A percentile compares a stretch with the other conserved stretches of the same genome.
Evolutionary conservation across 441 rosid genomes (phyloP).

Genomic region (Populus hybrid): DNA sequence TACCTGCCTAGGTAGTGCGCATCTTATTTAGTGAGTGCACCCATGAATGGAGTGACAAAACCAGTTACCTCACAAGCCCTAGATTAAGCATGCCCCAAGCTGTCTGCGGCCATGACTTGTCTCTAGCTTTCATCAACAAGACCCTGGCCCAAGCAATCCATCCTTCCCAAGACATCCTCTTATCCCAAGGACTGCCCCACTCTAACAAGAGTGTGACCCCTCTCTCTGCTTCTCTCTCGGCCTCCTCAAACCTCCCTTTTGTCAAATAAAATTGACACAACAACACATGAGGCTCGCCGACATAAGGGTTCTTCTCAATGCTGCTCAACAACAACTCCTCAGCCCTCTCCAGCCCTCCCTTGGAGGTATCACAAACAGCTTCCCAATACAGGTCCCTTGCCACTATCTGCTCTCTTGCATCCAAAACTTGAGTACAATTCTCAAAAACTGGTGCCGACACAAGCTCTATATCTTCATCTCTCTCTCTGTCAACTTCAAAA

Average conservation of each 20-base stretch:
- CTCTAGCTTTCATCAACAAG: constrained; percentile 65
- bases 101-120: constrained; percentile 71
- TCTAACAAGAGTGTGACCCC: constrained; percentile 66
- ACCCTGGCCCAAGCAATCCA: constrained; percentile 94
- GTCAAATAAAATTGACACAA: constrained; percentile 60
- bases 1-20: not conserved
- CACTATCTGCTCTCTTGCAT: constrained; percentile 51
- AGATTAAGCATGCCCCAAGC: constrained; percentile 77
- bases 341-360: constrained; percentile 39
- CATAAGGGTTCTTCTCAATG: constrained; percentile 68
- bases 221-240: constrained; percentile 52
- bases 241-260: constrained; percentile 62
- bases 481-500: constrained; percentile 25
- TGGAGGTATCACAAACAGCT: constrained; percentile 49
- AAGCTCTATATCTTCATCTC: constrained; percentile 71
- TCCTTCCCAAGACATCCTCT: constrained; percentile 92
- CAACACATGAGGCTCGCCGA: constrained; percentile 81
- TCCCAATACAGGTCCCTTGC: constrained; percentile 77
- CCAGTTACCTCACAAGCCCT: constrained; percentile 59
- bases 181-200: constrained; percentile 96
- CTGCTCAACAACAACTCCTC: constrained; percentile 48
- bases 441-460: constrained; percentile 71
- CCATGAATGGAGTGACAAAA: not conserved
- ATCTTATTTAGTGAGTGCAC: not conserved
- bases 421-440: constrained; percentile 52